A percentile compares a stretch with the other conserved stretches of the same genome.
phyloP scores from a whole-genome alignment of 2,329 filamentous ascomycete species.

The Dactylellina leptospora region DNA sequence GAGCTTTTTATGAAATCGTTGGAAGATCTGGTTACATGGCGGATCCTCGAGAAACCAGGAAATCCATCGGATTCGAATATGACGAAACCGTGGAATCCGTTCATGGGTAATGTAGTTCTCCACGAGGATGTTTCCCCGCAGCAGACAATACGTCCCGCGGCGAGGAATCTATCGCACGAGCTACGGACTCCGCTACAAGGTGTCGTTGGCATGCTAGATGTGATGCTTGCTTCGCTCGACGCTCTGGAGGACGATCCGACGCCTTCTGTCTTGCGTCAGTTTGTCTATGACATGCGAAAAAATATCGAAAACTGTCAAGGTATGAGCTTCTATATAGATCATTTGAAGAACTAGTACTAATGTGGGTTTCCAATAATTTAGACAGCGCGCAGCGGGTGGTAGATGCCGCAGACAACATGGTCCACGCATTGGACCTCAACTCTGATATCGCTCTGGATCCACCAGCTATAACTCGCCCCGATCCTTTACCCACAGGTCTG shows the following conservation, averaged over 20 bases:
- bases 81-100: constrained; percentile 56
- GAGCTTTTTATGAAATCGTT: constrained; percentile 74
- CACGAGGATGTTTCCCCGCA: constrained; percentile 68
- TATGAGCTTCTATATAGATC: constrained; percentile 56
- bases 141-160: constrained; percentile 75
- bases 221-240: constrained; percentile 72
- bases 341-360: constrained; percentile 24
- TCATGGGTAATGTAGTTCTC: constrained; percentile 63
- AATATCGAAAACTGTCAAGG: constrained; percentile 77
- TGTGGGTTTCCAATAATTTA: constrained; percentile 58
- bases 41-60: constrained; percentile 66
- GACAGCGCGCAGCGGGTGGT: constrained; percentile 76
- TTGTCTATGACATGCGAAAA: constrained; percentile 71
- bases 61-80: constrained; percentile 54
- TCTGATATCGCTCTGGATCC: constrained; percentile 74
- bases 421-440: constrained; percentile 78
- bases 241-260: constrained; percentile 35
- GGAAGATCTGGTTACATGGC: constrained; percentile 72
- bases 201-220: constrained; percentile 78
- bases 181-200: constrained; percentile 78
- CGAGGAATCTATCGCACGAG: constrained; percentile 76
- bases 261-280: constrained; percentile 61
- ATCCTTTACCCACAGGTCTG: constrained; percentile 26
- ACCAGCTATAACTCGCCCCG: constrained; percentile 59
- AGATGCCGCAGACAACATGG: constrained; percentile 78